These are phyloP conservation scores for Clonostachys rosea DNA, from an alignment of 2,329 filamentous ascomycete species.

Conservation along the genomic window DNA sequence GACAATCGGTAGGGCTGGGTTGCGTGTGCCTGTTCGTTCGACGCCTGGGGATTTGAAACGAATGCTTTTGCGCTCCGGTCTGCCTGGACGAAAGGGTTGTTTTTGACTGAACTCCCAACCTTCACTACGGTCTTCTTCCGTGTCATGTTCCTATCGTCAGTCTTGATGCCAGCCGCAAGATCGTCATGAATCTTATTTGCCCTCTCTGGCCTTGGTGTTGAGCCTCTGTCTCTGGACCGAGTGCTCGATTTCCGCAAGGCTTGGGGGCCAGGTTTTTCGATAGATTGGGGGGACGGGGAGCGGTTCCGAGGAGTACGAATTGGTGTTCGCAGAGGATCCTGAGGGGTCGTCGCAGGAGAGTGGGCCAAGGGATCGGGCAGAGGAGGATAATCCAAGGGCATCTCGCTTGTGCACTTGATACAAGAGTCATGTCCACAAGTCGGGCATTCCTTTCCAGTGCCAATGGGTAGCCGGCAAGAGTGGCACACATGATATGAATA, in stretches of 20 bases:
- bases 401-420: constrained; percentile 34
- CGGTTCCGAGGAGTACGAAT: too few species aligned
- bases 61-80: constrained; percentile 14
- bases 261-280: background rate
- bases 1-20: constrained; percentile 13
- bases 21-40: constrained; percentile 9
- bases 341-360: background rate
- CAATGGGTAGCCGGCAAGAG: constrained; percentile 37
- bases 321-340: background rate
- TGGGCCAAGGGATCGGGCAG: background rate
- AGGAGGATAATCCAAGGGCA: constrained; percentile 4
- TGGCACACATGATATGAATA: constrained; percentile 36
- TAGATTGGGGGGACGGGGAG: too few species aligned
- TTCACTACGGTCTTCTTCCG: constrained; percentile 3
- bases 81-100: constrained; percentile 24
- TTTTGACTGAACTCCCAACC: constrained; percentile 11
- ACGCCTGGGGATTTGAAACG: constrained; percentile 11
- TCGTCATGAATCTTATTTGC: too few species aligned
- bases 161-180: background rate
- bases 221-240: background rate
- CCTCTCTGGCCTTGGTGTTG: background rate
- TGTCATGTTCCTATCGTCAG: background rate
- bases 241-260: background rate
- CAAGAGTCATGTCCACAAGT: constrained; percentile 48
- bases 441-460: constrained; percentile 30